A percentile compares a stretch with the other conserved stretches of the same genome.
Conservation (phyloP, 2,329 filamentous ascomycete species). For the Colletotrichum neosansevieriae region DNA sequence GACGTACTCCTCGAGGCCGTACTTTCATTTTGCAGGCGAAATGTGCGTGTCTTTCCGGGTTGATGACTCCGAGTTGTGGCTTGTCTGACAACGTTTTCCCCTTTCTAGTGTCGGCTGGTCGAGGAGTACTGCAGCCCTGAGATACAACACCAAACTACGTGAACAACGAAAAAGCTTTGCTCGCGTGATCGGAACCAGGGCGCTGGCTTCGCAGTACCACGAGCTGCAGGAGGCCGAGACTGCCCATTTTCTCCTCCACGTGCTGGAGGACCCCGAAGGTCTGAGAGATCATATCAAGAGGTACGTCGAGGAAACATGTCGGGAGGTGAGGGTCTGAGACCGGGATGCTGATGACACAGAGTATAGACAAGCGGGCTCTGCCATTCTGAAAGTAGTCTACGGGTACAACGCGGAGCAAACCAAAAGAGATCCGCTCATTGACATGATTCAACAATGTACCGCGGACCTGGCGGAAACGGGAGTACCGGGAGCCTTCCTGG, state of each 20-base stretch:
- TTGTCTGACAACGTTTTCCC: background rate
- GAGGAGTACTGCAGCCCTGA: background rate
- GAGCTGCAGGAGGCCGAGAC: slow-evolving; percentile 52
- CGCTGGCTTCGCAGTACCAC: slow-evolving; percentile 54
- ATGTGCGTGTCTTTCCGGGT: slow-evolving; percentile 48
- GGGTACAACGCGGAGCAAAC: slow-evolving; percentile 35
- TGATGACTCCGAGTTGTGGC: background rate
- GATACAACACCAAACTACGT: background rate
- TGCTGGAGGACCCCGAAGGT: background rate
- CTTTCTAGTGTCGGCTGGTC: background rate
- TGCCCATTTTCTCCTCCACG: slow-evolving; percentile 42
- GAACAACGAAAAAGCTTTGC: slow-evolving; percentile 55
- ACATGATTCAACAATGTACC: slow-evolving; percentile 28
- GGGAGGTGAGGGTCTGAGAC: too few species aligned
- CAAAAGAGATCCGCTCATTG: slow-evolving; percentile 32
- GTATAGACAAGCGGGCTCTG: slow-evolving; percentile 38
- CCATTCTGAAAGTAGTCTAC: slow-evolving; percentile 39
- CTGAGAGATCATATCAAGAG: slow-evolving; percentile 12
- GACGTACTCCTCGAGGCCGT: slow-evolving; percentile 49
- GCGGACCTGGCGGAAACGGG: slow-evolving; percentile 32
- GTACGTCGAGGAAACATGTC: background rate
- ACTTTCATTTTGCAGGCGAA: slow-evolving; percentile 48
- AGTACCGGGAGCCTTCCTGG: slow-evolving; percentile 34
- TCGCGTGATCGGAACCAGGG: slow-evolving; percentile 58
- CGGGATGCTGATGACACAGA: background rate